phyloP scores from a whole-genome alignment of 352 stramenopile genomes.

The Globisporangium megalacanthum region DNA sequence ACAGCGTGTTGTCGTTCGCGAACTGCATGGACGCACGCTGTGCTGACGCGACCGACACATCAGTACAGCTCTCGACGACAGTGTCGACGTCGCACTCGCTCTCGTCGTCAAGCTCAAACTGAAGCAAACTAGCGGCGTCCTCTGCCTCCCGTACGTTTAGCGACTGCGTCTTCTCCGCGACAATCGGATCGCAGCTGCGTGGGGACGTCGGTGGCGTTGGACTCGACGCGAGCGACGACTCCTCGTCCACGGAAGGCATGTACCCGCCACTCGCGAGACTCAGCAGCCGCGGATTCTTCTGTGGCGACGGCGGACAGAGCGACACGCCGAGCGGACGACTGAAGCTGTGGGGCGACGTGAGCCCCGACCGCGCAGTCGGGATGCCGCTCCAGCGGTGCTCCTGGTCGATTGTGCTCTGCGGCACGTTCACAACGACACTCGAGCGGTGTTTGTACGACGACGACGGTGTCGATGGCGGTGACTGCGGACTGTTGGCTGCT shows the following conservation, averaged over 20 bases:
- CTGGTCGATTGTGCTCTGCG: constrained; percentile 33
- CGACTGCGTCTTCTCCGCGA: constrained; percentile 1
- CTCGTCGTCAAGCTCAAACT: constrained; percentile 11
- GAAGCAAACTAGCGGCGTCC: not conserved
- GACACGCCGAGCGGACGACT: constrained; percentile 20
- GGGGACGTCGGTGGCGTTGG: constrained; percentile 48
- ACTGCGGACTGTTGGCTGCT: constrained; percentile 9
- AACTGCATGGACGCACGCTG: not conserved
- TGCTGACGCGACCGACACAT: not conserved
- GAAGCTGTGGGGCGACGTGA: constrained; percentile 18
- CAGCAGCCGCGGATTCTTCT: constrained; percentile 24
- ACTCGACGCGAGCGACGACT: constrained; percentile 43
- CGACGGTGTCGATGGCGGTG: constrained; percentile 12
- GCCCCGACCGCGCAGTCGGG: constrained; percentile 7
- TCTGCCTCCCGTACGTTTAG: constrained; percentile 4
- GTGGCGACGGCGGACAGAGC: constrained; percentile 38
- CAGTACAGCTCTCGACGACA: not conserved
- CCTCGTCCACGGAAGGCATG: constrained; percentile 74
- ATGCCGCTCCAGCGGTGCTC: constrained; percentile 22
- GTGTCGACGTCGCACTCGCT: not conserved
- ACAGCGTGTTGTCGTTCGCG: not conserved
- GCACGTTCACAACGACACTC: constrained; percentile 30
- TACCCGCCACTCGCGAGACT: constrained; percentile 32
- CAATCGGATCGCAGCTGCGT: constrained; percentile 5
- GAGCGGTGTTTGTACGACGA: constrained; percentile 26